These are phyloP conservation scores for Cylindrotheca closterium DNA, from an alignment of 108 stramenopile genomes.

Conservation along the genomic window DNA sequence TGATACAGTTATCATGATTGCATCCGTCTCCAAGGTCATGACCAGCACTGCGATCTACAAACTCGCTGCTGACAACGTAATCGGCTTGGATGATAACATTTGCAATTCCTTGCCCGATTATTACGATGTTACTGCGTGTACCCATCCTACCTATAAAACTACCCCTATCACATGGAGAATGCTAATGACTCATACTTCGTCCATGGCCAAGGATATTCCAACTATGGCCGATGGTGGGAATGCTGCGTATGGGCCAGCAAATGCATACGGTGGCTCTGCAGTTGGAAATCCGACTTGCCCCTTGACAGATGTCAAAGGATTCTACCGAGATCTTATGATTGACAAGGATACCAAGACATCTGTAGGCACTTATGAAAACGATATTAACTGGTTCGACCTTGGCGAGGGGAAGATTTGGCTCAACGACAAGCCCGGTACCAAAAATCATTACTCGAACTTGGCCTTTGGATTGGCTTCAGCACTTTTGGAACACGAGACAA, in stretches of 20 bases:
- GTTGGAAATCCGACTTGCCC: constrained; percentile 20
- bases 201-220: constrained; percentile 9
- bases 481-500: constrained; percentile 10
- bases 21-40: constrained; percentile 25
- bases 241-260: constrained; percentile 6
- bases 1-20: constrained; percentile 29
- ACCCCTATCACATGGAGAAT: constrained; percentile 20
- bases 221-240: not conserved
- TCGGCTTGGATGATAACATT: constrained; percentile 24
- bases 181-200: too few species aligned
- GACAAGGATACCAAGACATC: not conserved
- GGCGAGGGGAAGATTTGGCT: constrained; percentile 12
- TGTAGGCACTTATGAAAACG: constrained; percentile 1
- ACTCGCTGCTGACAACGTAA: constrained; percentile 9
- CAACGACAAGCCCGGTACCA: not conserved
- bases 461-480: constrained; percentile 17
- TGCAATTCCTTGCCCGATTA: constrained; percentile 17
- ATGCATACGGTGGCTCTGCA: constrained; percentile 3
- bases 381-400: constrained; percentile 14
- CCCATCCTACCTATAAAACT: constrained; percentile 17
- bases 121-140: constrained; percentile 1
- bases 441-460: constrained; percentile 13
- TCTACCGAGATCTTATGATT: constrained; percentile 17
- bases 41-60: constrained; percentile 14
- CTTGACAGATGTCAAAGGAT: constrained; percentile 12